Evolutionary conservation across 2,329 filamentous ascomycete genomes (phyloP).

Genomic region (Dactylellina parvicollis): DNA sequence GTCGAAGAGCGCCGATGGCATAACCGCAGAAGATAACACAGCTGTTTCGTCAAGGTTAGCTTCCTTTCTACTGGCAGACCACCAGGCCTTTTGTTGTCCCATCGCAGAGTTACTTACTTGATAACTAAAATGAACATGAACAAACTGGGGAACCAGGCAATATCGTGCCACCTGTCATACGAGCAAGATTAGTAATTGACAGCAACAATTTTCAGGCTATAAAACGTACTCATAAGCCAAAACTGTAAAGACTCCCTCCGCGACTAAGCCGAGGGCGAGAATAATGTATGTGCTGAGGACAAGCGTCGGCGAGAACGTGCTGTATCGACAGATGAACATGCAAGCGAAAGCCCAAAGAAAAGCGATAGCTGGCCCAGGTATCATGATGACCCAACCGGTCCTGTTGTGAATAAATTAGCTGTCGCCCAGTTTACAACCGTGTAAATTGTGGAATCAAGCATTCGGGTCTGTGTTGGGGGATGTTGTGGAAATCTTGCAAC

Average conservation of each 20-base stretch:
- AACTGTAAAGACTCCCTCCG: constrained; percentile 11
- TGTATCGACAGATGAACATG: constrained; percentile 16
- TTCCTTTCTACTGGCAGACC: neutral
- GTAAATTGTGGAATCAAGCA: too few relatives aligned
- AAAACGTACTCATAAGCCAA: constrained; percentile 31
- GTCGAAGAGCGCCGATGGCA: constrained; percentile 9
- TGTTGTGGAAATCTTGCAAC: neutral
- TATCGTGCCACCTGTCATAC: constrained; percentile 23
- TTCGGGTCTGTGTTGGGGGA: too few relatives aligned
- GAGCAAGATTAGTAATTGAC: neutral
- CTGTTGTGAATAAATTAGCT: neutral
- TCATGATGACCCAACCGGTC: constrained; percentile 42
- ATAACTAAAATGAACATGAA: constrained; percentile 34
- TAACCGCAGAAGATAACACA: constrained; percentile 19
- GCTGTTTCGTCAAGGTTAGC: constrained; percentile 16
- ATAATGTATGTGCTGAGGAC: constrained; percentile 15
- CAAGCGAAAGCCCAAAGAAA: constrained; percentile 20
- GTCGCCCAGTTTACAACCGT: neutral
- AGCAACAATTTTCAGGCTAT: neutral
- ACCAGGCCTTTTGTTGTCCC: neutral
- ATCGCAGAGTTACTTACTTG: constrained; percentile 3
- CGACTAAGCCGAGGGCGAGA: constrained; percentile 14
- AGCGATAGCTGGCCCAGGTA: constrained; percentile 17
- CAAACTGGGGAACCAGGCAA: constrained; percentile 38
- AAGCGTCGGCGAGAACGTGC: constrained; percentile 10